Evolutionary conservation across 2,329 filamentous ascomycete genomes (phyloP).

Genomic region (Dactylellina leptospora): DNA sequence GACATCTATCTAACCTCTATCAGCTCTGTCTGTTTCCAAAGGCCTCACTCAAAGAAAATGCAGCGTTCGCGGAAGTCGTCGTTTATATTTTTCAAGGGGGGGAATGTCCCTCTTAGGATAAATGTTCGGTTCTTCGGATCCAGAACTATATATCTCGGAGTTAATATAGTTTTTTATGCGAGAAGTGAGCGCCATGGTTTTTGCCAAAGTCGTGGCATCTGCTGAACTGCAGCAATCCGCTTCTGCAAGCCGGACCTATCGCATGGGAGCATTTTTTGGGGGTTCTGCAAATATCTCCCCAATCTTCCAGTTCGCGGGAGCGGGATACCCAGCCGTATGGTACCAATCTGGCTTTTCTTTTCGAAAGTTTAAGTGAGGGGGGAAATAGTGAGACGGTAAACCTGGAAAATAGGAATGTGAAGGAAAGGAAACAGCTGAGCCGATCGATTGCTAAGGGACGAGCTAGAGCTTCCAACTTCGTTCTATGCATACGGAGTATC

Average conservation of each 20-base stretch:
- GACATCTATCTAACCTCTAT: background rate
- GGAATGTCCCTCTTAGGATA: too few species aligned
- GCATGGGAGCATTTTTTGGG: background rate
- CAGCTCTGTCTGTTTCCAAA: too few species aligned
- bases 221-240: background rate
- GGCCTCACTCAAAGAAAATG: too few species aligned
- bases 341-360: constrained; percentile 4
- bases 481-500: background rate
- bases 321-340: constrained; percentile 48
- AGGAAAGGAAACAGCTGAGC: background rate
- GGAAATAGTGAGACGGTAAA: too few species aligned
- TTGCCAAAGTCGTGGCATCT: background rate
- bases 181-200: constrained; percentile 2
- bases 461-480: background rate
- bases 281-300: background rate
- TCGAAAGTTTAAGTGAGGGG: background rate
- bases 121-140: too few species aligned
- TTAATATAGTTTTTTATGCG: constrained; percentile 1
- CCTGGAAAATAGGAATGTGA: too few species aligned
- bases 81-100: too few species aligned
- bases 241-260: constrained; percentile 17
- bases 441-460: background rate
- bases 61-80: too few species aligned
- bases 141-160: constrained; percentile 14
- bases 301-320: constrained; percentile 36